Conservation (phyloP, 2,329 filamentous ascomycete genomes). For the Didymella segeticola region DNA sequence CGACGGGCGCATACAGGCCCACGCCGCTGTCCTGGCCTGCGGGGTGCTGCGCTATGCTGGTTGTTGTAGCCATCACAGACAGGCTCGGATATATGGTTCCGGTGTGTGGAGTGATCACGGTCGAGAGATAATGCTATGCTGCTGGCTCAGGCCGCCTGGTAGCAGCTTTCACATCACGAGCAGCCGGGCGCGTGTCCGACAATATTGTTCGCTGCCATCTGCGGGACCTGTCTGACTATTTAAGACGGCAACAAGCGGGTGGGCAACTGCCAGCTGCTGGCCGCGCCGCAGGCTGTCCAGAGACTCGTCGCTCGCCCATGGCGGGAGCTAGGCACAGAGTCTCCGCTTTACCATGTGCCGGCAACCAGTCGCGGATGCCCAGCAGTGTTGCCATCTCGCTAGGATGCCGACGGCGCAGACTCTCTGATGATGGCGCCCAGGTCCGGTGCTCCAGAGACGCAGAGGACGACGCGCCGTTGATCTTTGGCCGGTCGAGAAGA, state of each 20-base stretch:
- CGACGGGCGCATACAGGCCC: conserved; percentile 5
- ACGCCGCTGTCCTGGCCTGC: conserved; percentile 14
- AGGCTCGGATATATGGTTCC: background rate
- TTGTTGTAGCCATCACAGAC: background rate
- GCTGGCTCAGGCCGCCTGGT: background rate
- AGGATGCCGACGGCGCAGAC: background rate
- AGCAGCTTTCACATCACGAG: background rate
- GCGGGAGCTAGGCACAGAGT: conserved; percentile 11
- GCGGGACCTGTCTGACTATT: conserved; percentile 9
- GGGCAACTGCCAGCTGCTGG: conserved; percentile 13
- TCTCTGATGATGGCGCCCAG: conserved; percentile 2
- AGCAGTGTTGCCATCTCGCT: conserved; percentile 8
- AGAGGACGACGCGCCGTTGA: conserved; percentile 2
- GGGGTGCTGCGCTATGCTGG: background rate
- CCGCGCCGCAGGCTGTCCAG: conserved; percentile 8
- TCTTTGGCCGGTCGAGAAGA: background rate
- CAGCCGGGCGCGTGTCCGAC: background rate
- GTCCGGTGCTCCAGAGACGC: conserved; percentile 9
- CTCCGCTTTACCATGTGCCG: conserved; percentile 8
- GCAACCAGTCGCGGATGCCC: conserved; percentile 3
- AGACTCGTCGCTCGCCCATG: conserved; percentile 6
- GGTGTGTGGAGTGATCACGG: conserved; percentile 1
- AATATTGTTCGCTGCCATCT: background rate
- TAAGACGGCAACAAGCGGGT: background rate
- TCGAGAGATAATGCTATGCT: background rate